Percentiles rank a stretch among this genome's conserved stretches.
These are phyloP conservation scores for Vinca major DNA, from an alignment of 305 asterid genomes.

Conservation along the genomic window DNA sequence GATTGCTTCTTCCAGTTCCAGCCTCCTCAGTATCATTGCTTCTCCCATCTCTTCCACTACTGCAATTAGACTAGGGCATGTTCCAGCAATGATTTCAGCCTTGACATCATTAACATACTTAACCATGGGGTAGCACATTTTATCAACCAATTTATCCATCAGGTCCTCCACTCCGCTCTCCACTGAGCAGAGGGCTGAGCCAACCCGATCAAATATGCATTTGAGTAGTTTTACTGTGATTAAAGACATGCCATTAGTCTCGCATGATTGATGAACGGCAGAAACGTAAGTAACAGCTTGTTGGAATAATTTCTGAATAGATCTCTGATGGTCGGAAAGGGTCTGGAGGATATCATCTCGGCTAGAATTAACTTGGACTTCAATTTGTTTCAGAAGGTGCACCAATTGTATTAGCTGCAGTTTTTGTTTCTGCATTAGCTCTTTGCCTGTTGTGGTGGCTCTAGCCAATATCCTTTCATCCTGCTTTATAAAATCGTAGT, in stretches of 20 bases:
- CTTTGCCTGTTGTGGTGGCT: constrained; percentile 47
- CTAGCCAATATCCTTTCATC: constrained; percentile 32
- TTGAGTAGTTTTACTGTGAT: constrained; percentile 46
- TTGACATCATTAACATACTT: constrained; percentile 54
- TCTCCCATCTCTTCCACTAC: constrained; percentile 53
- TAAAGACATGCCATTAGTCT: constrained; percentile 26
- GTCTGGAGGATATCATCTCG: constrained; percentile 43
- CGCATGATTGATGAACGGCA: constrained; percentile 35
- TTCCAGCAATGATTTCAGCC: constrained; percentile 44
- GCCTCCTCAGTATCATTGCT: constrained; percentile 38
- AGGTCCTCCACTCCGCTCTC: constrained; percentile 57
- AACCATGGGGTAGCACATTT: constrained; percentile 67
- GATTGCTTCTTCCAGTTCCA: constrained; percentile 58
- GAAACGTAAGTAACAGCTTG: constrained; percentile 43
- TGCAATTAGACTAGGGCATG: constrained; percentile 40
- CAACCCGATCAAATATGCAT: constrained; percentile 35
- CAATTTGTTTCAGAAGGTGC: constrained; percentile 48
- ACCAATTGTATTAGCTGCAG: constrained; percentile 47
- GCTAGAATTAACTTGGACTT: constrained; percentile 58
- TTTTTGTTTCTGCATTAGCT: constrained; percentile 48
- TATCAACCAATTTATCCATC: constrained; percentile 40
- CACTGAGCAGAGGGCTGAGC: constrained; percentile 49
- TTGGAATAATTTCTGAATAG: constrained; percentile 36
- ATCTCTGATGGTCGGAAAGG: constrained; percentile 38
- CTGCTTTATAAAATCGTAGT: constrained; percentile 24